These are phyloP conservation scores for Leccinum variicolor DNA, from an alignment of 768 basidiomycete species.

Conservation along the genomic window DNA sequence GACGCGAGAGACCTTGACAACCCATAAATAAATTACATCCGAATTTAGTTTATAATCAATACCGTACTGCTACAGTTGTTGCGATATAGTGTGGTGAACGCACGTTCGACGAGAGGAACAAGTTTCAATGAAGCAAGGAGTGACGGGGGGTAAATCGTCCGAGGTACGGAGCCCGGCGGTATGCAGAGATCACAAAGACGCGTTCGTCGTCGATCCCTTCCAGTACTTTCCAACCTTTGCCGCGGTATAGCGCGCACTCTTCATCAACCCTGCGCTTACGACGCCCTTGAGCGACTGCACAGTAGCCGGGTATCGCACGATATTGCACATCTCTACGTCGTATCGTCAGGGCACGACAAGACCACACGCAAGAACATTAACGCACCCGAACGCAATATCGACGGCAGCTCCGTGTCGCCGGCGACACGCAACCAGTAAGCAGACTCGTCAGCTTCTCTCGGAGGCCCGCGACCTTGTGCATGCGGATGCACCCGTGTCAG, in stretches of 20 bases:
- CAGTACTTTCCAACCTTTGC: slow-evolving; percentile 90
- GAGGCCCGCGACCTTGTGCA: slow-evolving; percentile 31
- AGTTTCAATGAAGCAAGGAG: slow-evolving; percentile 10
- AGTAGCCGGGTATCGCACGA: slow-evolving; percentile 81
- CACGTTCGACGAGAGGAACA: not conserved
- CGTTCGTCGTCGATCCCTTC: slow-evolving; percentile 28
- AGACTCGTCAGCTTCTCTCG: slow-evolving; percentile 61
- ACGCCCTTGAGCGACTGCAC: slow-evolving; percentile 85
- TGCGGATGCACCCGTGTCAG: slow-evolving; percentile 48
- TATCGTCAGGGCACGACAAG: not conserved
- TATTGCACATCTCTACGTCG: slow-evolving; percentile 61
- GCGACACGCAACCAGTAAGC: slow-evolving; percentile 76
- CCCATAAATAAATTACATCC: slow-evolving; percentile 17
- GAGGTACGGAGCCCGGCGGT: not conserved
- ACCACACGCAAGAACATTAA: not conserved
- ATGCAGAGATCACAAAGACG: slow-evolving; percentile 7
- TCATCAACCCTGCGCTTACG: slow-evolving; percentile 74
- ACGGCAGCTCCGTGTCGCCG: slow-evolving; percentile 54
- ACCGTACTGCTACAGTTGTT: slow-evolving; percentile 19
- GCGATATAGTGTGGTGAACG: slow-evolving; percentile 7
- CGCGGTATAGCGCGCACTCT: slow-evolving; percentile 70
- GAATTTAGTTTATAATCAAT: slow-evolving; percentile 2
- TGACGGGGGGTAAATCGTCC: slow-evolving; percentile 3
- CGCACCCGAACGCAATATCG: slow-evolving; percentile 54
- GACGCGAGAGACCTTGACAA: not conserved